These are phyloP conservation scores for Raffaelea albimanens DNA, from an alignment of 2,329 filamentous ascomycete species.

Conservation along the genomic window DNA sequence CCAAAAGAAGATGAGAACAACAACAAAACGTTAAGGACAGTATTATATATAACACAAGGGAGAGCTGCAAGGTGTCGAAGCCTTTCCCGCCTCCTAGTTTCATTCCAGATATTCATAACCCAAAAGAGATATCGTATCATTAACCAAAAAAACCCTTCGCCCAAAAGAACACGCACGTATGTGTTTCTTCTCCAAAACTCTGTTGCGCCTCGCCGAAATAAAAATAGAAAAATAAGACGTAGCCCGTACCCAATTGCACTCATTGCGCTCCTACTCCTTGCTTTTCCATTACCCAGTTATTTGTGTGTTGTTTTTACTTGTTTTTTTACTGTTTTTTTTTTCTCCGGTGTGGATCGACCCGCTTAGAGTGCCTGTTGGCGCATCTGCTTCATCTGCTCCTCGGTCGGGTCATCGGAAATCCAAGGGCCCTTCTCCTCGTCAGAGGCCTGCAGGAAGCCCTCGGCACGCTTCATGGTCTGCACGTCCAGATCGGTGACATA, in stretches of 20 bases:
- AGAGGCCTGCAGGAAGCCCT: slow-evolving; percentile 70
- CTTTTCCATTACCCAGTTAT: background rate
- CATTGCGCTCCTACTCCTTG: background rate
- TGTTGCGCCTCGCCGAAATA: background rate
- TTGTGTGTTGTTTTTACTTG: background rate
- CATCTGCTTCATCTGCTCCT: slow-evolving; percentile 52
- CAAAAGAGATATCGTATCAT: slow-evolving; percentile 2
- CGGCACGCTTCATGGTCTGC: slow-evolving; percentile 78
- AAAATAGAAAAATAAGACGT: background rate
- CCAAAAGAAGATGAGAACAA: background rate
- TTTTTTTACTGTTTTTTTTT: slow-evolving; percentile 2
- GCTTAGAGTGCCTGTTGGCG: slow-evolving; percentile 1
- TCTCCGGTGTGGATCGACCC: too few relatives aligned
- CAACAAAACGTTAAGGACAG: background rate
- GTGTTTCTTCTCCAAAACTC: too few relatives aligned
- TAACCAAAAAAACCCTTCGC: background rate
- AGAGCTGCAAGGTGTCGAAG: background rate
- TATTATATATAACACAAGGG: slow-evolving; percentile 1
- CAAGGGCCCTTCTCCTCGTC: slow-evolving; percentile 82
- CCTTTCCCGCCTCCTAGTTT: background rate
- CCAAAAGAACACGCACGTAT: background rate
- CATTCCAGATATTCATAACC: slow-evolving; percentile 5
- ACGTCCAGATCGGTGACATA: slow-evolving; percentile 93
- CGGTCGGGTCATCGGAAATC: slow-evolving; percentile 62
- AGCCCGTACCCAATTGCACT: background rate